Evolutionary conservation across 2,329 filamentous ascomycete species (phyloP), one percentile per base, ranked within the genome.

Genomic region (Chaetomium olivaceum): DNA sequence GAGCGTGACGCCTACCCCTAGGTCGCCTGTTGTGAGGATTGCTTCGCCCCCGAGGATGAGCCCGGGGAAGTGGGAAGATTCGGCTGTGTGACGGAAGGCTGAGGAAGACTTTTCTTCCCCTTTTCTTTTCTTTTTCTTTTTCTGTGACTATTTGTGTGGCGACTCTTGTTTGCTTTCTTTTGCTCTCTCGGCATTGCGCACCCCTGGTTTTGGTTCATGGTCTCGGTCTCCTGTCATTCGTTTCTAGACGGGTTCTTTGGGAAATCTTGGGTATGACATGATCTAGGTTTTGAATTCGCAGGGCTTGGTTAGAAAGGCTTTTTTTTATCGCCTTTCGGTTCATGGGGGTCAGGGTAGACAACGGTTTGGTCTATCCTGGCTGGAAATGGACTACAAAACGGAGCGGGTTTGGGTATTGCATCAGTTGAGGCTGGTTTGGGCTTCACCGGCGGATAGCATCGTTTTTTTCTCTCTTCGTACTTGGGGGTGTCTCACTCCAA

Each of bases 21-120:
- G 43, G 58, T 58, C 58, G 36, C 61, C 69, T 9, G 64, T 69
- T 3, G 69, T 71, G 29, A 67, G 69, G 67, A 70, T 70, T 29
- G 66, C 66, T 33, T 4, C 59, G 59, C 67, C 68, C 9, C 9
- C 59, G 16, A 19, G 23, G 54, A 25, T n/a, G 21, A 27, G 23
- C 46, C 16, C 21, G 52, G 33, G 33, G 33, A 43, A 58, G 31
- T 21, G 36, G 12, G 39, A 39, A 12, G 29, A 31, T 29, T 60
- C 57, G 4, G 16, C 57, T 27, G 57, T 60, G 5, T 64, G 57
- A 64, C 48, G 23, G 2, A 19, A 7, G 23, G 21, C n/a, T 36
- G 8, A 6, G 11, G n/a, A 39, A 6, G n/a, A n/a, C n/a, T 16
- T 29, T 29, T 54, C 25, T 31, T 27, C 5, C 14, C 19, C 8